phyloP scores from a whole-genome alignment of 495 filamentous ascomycete species.

The Hypoxylon lenormandii region DNA sequence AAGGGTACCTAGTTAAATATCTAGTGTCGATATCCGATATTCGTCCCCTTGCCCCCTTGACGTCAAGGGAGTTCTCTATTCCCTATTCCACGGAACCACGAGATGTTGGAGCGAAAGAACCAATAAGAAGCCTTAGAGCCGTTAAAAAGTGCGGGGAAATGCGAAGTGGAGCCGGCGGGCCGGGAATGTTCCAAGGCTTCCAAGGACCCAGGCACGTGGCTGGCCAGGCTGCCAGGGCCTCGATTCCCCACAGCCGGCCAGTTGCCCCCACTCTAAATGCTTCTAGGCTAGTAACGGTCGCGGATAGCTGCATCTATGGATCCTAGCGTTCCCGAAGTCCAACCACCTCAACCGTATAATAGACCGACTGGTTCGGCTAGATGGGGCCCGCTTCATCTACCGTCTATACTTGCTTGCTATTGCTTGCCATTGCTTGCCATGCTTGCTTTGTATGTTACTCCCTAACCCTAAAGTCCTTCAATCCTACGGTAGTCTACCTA shows the following conservation, averaged over 20 bases:
- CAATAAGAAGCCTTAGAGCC: neutral
- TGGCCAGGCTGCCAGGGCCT: slow-evolving; percentile 25
- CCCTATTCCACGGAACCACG: neutral
- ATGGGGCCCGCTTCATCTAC: slow-evolving; percentile 8
- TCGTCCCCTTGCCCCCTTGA: neutral
- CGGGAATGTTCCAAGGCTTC: slow-evolving; percentile 14
- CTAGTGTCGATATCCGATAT: neutral
- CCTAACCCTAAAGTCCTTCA: neutral
- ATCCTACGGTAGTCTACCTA: neutral
- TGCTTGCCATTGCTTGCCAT: neutral
- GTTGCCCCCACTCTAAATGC: slow-evolving; percentile 16
- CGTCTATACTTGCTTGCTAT: neutral
- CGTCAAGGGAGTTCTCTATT: neutral
- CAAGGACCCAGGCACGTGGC: slow-evolving; percentile 34
- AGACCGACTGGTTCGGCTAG: slow-evolving; percentile 35
- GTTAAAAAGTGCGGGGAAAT: slow-evolving; percentile 14
- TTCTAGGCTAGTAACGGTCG: slow-evolving; percentile 19
- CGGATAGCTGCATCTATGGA: slow-evolving; percentile 30
- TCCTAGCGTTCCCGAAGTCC: slow-evolving; percentile 34
- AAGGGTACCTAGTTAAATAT: neutral
- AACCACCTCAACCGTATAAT: slow-evolving; percentile 25
- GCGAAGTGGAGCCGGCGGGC: slow-evolving; percentile 29
- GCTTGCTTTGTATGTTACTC: neutral
- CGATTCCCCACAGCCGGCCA: neutral
- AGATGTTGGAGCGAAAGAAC: neutral